Conservation (phyloP, 352 stramenopile species). For the Phytophthora megakarya region DNA sequence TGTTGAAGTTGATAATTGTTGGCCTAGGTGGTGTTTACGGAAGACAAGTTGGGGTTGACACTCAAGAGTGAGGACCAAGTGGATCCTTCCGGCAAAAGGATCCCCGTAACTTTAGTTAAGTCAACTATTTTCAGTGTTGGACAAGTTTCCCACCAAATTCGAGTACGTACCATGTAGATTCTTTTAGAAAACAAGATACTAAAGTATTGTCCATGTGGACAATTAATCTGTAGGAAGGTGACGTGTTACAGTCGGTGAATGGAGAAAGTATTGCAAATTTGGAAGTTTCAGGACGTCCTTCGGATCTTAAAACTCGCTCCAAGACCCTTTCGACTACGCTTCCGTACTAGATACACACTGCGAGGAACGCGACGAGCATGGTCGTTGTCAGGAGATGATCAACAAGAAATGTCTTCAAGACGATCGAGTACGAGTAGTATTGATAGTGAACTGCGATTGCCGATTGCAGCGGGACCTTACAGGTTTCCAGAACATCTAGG, state of each 20-base stretch:
- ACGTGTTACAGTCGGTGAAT: constrained; percentile 74
- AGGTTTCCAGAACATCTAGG: constrained; percentile 33
- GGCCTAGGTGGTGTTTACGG: constrained; percentile 55
- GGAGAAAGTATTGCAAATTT: constrained; percentile 66
- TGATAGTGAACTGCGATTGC: constrained; percentile 33
- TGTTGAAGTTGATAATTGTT: constrained; percentile 7
- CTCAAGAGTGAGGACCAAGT: constrained; percentile 45
- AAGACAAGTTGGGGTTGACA: constrained; percentile 63
- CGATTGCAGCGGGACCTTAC: constrained; percentile 36
- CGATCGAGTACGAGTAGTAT: constrained; percentile 27
- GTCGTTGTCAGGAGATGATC: constrained; percentile 28
- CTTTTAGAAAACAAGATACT: not conserved
- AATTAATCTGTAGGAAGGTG: constrained; percentile 55
- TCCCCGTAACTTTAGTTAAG: constrained; percentile 56
- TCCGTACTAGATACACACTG: constrained; percentile 43
- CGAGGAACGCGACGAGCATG: constrained; percentile 14
- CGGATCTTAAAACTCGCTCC: constrained; percentile 72
- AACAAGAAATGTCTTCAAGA: constrained; percentile 27
- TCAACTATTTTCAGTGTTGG: constrained; percentile 52
- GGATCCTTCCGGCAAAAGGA: constrained; percentile 28
- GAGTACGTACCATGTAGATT: constrained; percentile 29
- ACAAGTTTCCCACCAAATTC: constrained; percentile 59
- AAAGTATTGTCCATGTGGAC: not conserved
- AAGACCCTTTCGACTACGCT: constrained; percentile 68
- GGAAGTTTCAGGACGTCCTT: constrained; percentile 69